Evolutionary conservation across 768 basidiomycete species (phyloP), one percentile per base, ranked within the genome.

Genomic region (Russula brevipes): DNA sequence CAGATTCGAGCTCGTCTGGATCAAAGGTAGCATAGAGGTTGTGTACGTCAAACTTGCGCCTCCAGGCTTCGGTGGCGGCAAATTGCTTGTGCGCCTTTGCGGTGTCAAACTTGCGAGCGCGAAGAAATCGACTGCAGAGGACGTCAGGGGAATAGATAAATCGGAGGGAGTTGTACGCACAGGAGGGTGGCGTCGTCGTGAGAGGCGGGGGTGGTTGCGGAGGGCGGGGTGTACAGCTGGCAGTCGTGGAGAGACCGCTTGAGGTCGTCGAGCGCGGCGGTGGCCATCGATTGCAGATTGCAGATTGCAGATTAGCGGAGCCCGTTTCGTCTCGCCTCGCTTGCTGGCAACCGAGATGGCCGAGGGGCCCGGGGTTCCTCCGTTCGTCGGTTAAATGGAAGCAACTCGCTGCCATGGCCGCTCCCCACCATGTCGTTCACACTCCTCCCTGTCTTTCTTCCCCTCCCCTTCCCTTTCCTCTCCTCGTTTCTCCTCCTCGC

Each of bases 101-200:
- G 14, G 80, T 75, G 63, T 89, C 81, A 71, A 85, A 93, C 60
- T 78, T 78, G 62, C 92, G 79, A 5, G 92, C 92, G n/a, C 90
- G 82, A 3, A 94, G 81, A 71, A 92, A 94, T 11, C 92, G 88
- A 31, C 91, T 93, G 11, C 5, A 35, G 45, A 44, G 36, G 38
- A n/a, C 2, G 11, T 30, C 14, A 17, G 16, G 17, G 17, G 33
- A 54, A 35, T 12, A 47, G 14, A 30, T 14, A 17, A 56, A 14
- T 17, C 4, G 31, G n/a, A 53, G 38, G 7, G 19, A 41, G 46
- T 5, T 12, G 35, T 3, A 76, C 83, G 55, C 63, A 90, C 87
- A 88, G 70, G 19, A 93, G 73, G 3, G 87, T 88, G 1, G 79
- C 69, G 46, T 91, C 89, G 55, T 88, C 83, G 65, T 85, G 84